Evolutionary conservation across 73 alveolate species (phyloP), one percentile per base, ranked within the genome.

Genomic region (Paraurostyla sp.): DNA sequence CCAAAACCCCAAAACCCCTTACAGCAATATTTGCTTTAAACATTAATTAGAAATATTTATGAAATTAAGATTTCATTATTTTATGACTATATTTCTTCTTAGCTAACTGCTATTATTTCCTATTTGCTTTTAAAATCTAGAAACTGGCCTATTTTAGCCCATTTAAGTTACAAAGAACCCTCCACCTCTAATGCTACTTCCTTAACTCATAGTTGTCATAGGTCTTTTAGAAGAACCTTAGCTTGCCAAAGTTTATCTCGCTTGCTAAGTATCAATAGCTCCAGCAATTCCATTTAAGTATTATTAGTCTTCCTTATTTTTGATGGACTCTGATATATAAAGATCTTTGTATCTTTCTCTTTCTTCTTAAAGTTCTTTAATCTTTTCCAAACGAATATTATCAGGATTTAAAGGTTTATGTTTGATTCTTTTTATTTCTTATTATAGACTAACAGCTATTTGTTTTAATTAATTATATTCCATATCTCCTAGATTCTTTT

Each of bases 401-500:
- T 73, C 86, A 48, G 86, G 86, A 45, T 73, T 73, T 48, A 73
- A 48, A n/a, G 86, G 86, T 38, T 73, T 48, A 23, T 68, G 0
- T 46, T 73, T 73, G 7, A 73, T 73, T 30, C 30, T 48, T 43
- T 49, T 43, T 13, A 73, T 48, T 32, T 73, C 65, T 25, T 48
- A 6, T 73, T 73, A 36, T 7, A 73, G 50, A 7, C 32, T 73
- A 1, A 16, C 3, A 6, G 71, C 86, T 45, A 73, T 20, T 43
- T 43, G 7, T 30, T 73, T 73, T 7, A 73, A 1, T 9, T 73
- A 38, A 13, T 73, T 56, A 30, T 73, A 73, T 18, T 73, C 86
- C 69, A 73, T 40, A 48, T 48, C 65, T 46, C 4, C 0, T 1
- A 73, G 29, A 35, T 73, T 73, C 46, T 40, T 20, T 22, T 45